phyloP scores from a whole-genome alignment of 179 eudicot species.

The Nepenthes alata region DNA sequence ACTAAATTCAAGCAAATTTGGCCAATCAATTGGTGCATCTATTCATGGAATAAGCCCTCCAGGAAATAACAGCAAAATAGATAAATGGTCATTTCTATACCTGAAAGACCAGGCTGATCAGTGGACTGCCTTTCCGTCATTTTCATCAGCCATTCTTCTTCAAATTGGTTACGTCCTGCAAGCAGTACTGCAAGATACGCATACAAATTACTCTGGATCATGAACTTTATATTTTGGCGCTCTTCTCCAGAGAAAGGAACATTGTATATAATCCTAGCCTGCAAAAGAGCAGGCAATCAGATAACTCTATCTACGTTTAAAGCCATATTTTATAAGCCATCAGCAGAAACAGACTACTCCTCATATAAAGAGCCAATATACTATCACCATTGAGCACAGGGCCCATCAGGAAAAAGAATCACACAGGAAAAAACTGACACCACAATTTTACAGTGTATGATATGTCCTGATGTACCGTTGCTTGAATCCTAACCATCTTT shows the following conservation, averaged over 20 bases:
- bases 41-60: background rate
- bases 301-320: background rate
- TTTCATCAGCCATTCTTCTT: slow-evolving; percentile 42
- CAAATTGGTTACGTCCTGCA: slow-evolving; percentile 63
- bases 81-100: slow-evolving; percentile 18
- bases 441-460: too few species aligned
- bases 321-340: too few species aligned
- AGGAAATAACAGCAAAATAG: background rate
- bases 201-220: slow-evolving; percentile 66
- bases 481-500: too few species aligned
- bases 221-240: slow-evolving; percentile 46
- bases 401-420: too few species aligned
- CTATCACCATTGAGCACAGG: too few species aligned
- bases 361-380: too few species aligned
- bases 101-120: slow-evolving; percentile 27
- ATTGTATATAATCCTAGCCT: slow-evolving; percentile 58
- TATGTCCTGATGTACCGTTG: too few species aligned
- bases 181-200: slow-evolving; percentile 52
- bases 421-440: too few species aligned
- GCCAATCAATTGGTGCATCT: background rate
- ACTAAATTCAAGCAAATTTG: background rate
- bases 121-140: slow-evolving; percentile 18
- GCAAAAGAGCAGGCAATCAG: slow-evolving; percentile 11
- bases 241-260: slow-evolving; percentile 54
- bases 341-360: too few species aligned